Evolutionary conservation across 768 basidiomycete species (phyloP).

Genomic region (Termitomyces sp.): DNA sequence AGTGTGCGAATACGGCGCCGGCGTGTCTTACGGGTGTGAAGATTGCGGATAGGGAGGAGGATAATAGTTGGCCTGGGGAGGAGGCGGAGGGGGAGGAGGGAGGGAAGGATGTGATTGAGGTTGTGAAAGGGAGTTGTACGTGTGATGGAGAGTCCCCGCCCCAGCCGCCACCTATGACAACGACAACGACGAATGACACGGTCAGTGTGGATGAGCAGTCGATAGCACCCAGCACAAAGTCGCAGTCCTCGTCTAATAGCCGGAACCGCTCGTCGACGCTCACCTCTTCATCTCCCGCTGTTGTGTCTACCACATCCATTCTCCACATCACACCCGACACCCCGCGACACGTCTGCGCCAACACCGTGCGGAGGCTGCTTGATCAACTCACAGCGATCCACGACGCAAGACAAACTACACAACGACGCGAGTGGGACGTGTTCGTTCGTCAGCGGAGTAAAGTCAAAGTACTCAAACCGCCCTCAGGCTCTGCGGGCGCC

Average conservation of each 20-base stretch:
- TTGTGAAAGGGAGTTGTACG: conserved; percentile 43
- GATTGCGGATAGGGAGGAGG: conserved; percentile 80
- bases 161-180: conserved; percentile 7
- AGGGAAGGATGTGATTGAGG: conserved; percentile 34
- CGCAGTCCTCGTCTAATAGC: conserved; percentile 49
- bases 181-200: not conserved
- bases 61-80: conserved; percentile 73
- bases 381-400: conserved; percentile 78
- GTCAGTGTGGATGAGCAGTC: conserved; percentile 19
- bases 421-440: conserved; percentile 81
- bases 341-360: conserved; percentile 72
- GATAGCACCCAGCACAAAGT: conserved; percentile 35
- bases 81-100: conserved; percentile 32
- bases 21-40: conserved; percentile 85
- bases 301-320: conserved; percentile 45
- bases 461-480: conserved; percentile 32
- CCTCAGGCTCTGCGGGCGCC: conserved; percentile 10
- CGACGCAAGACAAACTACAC: conserved; percentile 67
- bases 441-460: conserved; percentile 74
- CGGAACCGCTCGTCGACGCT: conserved; percentile 43
- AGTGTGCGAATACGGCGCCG: conserved; percentile 73
- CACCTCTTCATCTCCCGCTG: conserved; percentile 19
- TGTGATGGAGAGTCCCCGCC: conserved; percentile 33
- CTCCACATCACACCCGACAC: conserved; percentile 57
- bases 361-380: conserved; percentile 71